Evolutionary conservation across 306 rosid species (phyloP).

Genomic region (Crataegus laevigata): DNA sequence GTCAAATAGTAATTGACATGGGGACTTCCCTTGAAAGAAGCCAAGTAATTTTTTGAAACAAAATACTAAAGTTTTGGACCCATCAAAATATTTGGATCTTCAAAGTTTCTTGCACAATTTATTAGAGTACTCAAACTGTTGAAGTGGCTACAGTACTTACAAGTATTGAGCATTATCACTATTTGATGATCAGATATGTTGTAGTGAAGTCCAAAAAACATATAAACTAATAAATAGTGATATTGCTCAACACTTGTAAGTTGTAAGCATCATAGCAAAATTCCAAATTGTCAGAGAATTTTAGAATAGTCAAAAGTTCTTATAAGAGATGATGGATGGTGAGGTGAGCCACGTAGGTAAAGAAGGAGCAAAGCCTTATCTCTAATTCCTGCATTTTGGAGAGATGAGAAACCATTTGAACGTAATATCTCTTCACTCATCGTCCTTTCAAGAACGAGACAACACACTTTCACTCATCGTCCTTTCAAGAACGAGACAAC

Average conservation of each 20-base stretch:
- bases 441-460: not conserved
- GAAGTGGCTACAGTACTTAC: too few species aligned
- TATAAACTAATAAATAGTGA: too few species aligned
- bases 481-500: not conserved
- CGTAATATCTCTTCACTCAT: not conserved
- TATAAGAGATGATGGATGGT: too few species aligned
- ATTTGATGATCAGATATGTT: not conserved
- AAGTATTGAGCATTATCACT: too few species aligned
- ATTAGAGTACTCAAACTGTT: too few species aligned
- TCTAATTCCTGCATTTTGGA: not conserved
- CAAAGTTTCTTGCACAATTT: not conserved
- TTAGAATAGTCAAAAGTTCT: too few species aligned
- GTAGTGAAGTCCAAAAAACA: too few species aligned
- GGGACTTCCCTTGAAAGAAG: too few species aligned
- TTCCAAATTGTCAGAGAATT: too few species aligned
- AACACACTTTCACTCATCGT: not conserved
- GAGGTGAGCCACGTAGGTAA: not conserved
- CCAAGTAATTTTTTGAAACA: not conserved
- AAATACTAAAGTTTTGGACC: not conserved
- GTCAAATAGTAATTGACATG: not conserved
- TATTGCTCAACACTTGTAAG: too few species aligned
- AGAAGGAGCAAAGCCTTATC: not conserved
- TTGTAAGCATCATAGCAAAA: too few species aligned
- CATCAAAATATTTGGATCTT: not conserved
- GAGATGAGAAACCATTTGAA: constrained; percentile 8